Percentiles rank a stretch among this genome's conserved stretches.
Conservation (phyloP, 192 early-diverging fungal species). For the Gaertneriomyces semiglobifer region DNA sequence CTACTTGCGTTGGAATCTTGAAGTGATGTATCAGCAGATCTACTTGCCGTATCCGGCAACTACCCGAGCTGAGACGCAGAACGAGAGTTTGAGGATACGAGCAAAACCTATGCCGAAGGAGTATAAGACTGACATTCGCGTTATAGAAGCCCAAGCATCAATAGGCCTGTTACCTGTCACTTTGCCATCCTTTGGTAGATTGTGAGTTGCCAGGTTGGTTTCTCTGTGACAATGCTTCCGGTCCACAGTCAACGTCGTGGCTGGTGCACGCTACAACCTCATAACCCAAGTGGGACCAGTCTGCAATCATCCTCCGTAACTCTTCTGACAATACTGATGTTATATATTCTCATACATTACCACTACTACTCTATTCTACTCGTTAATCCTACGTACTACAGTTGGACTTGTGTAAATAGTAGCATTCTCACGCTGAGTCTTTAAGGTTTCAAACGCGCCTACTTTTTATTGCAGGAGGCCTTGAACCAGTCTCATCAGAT, state of each 20-base stretch:
- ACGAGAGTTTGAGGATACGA: conserved; percentile 68
- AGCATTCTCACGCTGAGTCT: no score
- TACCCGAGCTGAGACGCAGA: conserved; percentile 51
- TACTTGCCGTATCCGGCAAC: conserved; percentile 59
- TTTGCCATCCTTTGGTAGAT: conserved; percentile 46
- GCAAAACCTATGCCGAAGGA: conserved; percentile 53
- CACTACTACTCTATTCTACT: no score
- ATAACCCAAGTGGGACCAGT: not conserved
- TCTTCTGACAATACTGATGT: no score
- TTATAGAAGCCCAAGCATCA: not conserved
- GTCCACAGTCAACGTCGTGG: conserved; percentile 39
- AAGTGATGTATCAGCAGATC: conserved; percentile 74
- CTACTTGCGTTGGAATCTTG: conserved; percentile 70
- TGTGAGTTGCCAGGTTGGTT: conserved; percentile 18
- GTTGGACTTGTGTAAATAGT: no score
- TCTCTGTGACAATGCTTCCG: conserved; percentile 20
- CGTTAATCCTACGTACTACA: no score
- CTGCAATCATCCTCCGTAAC: not conserved
- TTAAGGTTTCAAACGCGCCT: no score
- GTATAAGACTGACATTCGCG: not conserved
- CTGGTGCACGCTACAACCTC: conserved; percentile 33
- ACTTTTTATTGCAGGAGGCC: no score
- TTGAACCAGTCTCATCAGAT: no score
- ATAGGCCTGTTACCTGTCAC: conserved; percentile 36
- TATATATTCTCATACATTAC: no score